Conservation (phyloP, 805 yeast genomes). For the Yarrowia divulgata region DNA sequence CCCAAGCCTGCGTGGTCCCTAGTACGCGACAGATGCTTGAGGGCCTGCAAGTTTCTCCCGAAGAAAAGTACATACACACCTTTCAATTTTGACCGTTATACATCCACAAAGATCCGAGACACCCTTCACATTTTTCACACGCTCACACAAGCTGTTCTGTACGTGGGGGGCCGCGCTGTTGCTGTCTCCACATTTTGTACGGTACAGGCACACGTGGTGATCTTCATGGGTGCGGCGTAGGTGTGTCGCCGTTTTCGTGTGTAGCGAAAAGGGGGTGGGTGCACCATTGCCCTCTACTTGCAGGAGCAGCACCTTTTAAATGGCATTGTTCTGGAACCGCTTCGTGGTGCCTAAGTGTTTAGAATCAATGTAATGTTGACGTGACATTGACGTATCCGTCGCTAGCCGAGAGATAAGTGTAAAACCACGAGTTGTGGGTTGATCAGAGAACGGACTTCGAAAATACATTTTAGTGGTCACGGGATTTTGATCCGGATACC, state of each 20-base stretch:
- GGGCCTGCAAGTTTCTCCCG: too few species aligned
- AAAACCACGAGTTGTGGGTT: background rate
- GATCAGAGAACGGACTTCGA: background rate
- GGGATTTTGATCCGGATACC: background rate
- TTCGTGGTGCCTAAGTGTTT: background rate
- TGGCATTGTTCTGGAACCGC: slow-evolving; percentile 13
- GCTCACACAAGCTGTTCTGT: background rate
- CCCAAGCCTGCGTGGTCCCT: too few species aligned
- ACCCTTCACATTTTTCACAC: slow-evolving; percentile 9
- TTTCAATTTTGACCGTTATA: background rate
- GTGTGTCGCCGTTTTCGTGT: background rate
- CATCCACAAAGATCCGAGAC: slow-evolving; percentile 5
- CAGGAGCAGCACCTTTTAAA: too few species aligned
- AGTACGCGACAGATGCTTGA: too few species aligned
- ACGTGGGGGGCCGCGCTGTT: slow-evolving; percentile 8
- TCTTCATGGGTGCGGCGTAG: background rate
- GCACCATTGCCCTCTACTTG: background rate
- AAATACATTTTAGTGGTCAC: background rate
- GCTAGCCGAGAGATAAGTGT: slow-evolving; percentile 1
- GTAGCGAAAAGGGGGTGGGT: background rate
- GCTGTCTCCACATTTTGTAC: slow-evolving; percentile 19
- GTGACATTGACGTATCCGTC: slow-evolving; percentile 14
- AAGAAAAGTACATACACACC: background rate
- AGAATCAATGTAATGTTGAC: background rate
- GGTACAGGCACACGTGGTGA: background rate